These are phyloP conservation scores for Arachnopeziza araneosa DNA, from an alignment of 2,329 filamentous ascomycete genomes.

Conservation along the genomic window DNA sequence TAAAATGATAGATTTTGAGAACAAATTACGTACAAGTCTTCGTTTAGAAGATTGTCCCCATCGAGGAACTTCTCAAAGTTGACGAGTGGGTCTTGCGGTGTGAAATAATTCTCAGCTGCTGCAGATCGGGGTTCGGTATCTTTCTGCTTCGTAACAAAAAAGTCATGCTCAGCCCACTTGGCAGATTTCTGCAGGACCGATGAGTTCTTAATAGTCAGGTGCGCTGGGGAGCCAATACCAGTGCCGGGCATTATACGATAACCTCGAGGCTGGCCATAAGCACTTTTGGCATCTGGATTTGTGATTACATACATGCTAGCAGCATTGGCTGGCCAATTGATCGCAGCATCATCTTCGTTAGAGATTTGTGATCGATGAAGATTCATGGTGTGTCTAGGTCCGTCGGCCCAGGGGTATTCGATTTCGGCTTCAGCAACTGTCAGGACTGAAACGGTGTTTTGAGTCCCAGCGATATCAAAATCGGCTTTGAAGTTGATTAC, in stretches of 20 bases:
- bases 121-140: slow-evolving; percentile 44
- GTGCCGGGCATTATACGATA: slow-evolving; percentile 41
- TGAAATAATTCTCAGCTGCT: slow-evolving; percentile 42
- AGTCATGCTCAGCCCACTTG: slow-evolving; percentile 44
- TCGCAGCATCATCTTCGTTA: slow-evolving; percentile 14
- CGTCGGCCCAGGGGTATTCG: slow-evolving; percentile 40
- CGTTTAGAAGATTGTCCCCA: slow-evolving; percentile 36
- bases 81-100: slow-evolving; percentile 41
- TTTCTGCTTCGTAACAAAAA: slow-evolving; percentile 46
- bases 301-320: slow-evolving; percentile 43
- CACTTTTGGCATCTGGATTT: slow-evolving; percentile 44
- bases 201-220: slow-evolving; percentile 45
- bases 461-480: slow-evolving; percentile 42
- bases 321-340: slow-evolving; percentile 42
- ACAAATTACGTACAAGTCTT: slow-evolving; percentile 29
- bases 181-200: slow-evolving; percentile 41
- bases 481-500: slow-evolving; percentile 46
- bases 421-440: slow-evolving; percentile 19
- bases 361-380: slow-evolving; percentile 34
- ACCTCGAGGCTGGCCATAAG: slow-evolving; percentile 45
- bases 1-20: not conserved
- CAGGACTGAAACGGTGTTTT: slow-evolving; percentile 36
- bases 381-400: slow-evolving; percentile 42
- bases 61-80: slow-evolving; percentile 46
- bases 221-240: slow-evolving; percentile 23